Percentiles rank a stretch among this genome's conserved stretches.
Conservation (phyloP, 768 basidiomycete species). For the Goffeauzyma gilvescens region DNA sequence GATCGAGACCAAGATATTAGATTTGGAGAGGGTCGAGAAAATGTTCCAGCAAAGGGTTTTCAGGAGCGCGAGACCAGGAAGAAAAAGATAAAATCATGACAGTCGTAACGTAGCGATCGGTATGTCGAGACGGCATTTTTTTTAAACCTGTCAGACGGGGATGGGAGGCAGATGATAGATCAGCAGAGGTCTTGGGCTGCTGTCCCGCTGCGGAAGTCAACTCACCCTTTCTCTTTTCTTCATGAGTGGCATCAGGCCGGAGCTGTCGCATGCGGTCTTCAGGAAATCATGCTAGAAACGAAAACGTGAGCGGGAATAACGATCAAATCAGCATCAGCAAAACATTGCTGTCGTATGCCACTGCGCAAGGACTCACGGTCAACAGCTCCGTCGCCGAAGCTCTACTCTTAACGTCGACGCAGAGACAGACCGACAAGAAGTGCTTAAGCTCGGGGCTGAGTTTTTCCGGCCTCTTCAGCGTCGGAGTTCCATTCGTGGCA, state of each 20-base stretch:
- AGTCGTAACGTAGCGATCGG: too few relatives aligned
- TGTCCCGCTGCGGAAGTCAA: too few relatives aligned
- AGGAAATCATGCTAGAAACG: slow-evolving; percentile 66
- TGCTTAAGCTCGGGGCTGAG: slow-evolving; percentile 82
- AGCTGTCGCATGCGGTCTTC: slow-evolving; percentile 62
- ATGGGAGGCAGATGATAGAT: too few relatives aligned
- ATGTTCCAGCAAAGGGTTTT: too few relatives aligned
- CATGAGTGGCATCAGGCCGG: slow-evolving; percentile 64
- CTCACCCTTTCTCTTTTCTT: slow-evolving; percentile 9
- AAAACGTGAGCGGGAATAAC: background rate
- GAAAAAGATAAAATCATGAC: too few relatives aligned
- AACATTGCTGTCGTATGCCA: background rate
- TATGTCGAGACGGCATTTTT: too few relatives aligned
- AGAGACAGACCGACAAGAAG: slow-evolving; percentile 92
- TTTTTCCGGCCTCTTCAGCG: slow-evolving; percentile 83
- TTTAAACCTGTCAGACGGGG: too few relatives aligned
- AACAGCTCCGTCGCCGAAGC: slow-evolving; percentile 45
- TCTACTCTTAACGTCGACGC: slow-evolving; percentile 84
- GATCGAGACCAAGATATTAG: too few relatives aligned
- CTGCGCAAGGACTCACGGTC: slow-evolving; percentile 16
- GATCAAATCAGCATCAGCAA: background rate
- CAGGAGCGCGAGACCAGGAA: too few relatives aligned
- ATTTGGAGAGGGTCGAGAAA: too few relatives aligned
- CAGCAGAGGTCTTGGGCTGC: too few relatives aligned
- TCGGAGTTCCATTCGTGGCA: slow-evolving; percentile 94